phyloP scores from a whole-genome alignment of 2,329 filamentous ascomycete species.

The Cladosporium sp. region DNA sequence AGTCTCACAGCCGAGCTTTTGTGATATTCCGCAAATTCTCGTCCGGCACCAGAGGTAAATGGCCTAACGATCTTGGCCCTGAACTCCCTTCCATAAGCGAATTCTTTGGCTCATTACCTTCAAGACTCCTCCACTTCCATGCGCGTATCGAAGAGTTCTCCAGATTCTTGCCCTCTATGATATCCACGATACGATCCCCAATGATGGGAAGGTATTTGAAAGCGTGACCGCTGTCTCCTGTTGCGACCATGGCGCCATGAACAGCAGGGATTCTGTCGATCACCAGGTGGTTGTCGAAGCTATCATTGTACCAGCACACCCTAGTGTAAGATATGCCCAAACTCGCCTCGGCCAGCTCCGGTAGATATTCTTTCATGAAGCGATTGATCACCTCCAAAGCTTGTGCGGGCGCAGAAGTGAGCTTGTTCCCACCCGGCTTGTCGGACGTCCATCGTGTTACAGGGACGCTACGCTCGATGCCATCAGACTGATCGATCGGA shows the following conservation, averaged over 20 bases:
- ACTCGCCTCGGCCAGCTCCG: slow-evolving; percentile 29
- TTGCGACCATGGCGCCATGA: slow-evolving; percentile 26
- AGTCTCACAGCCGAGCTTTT: too few species aligned
- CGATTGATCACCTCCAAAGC: neutral
- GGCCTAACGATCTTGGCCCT: neutral
- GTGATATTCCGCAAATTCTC: neutral
- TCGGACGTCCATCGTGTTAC: neutral
- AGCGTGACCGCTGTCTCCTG: slow-evolving; percentile 29
- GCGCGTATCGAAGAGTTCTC: neutral
- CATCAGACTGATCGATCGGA: slow-evolving; percentile 35
- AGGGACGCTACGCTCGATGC: slow-evolving; percentile 32
- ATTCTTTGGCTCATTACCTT: neutral
- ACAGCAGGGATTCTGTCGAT: slow-evolving; percentile 24
- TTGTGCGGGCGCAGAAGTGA: neutral
- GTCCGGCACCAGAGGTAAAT: neutral
- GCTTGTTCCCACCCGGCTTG: neutral
- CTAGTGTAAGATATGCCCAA: slow-evolving; percentile 36
- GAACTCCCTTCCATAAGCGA: neutral
- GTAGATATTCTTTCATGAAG: slow-evolving; percentile 41
- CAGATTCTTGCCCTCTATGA: slow-evolving; percentile 12
- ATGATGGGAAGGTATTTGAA: slow-evolving; percentile 32
- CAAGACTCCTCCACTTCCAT: neutral
- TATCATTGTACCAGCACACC: slow-evolving; percentile 53
- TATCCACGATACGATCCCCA: slow-evolving; percentile 27
- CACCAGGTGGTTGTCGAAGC: slow-evolving; percentile 27